Base-by-base conservation (phyloP, 179 eudicot species). In the Nepenthes alata region DNA sequence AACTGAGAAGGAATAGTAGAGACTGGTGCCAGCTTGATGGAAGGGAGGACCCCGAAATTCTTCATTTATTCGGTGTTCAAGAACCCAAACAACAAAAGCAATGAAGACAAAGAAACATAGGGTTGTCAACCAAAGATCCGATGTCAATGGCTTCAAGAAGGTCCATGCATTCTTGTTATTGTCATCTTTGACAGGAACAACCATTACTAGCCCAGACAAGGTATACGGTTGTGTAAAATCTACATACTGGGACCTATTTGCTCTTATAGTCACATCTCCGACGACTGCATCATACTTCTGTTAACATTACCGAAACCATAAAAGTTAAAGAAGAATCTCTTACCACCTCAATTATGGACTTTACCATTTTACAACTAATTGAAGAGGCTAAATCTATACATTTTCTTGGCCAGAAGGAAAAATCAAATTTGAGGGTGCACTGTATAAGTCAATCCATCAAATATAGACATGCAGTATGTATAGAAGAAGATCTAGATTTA, bases 1-100 rank as follows among this genome's bases (percentile, higher is more conserved):
- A 2, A 81, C 75, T 37, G 85, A 78, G 67, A 80, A 80, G 55
- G 85, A 67, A 64, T 77, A 80, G 69, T 77, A 80, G 2, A 77
- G 64, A 5, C 73, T 72, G 25, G 63, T 69, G 13, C 80, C 80
- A 38, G 63, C 65, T 60, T 77, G 85, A 41, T 77, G 66, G 10
- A 6, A 5, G 14, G 74, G 77, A 34, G 80, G 75, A 2, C 78
- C 85, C 10, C 80, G 62, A 41, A 80, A 80, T 16, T 75, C 78
- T 47, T 70, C 59, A 59, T 81, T 81, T 41, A 71, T 67, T 41
- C 67, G 66, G 69, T 78, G 81, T 59, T 83, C 84, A 53, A 83
- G 81, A 37, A 76, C 59, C 81, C 83, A 78, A 61, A 79, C 62
- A 4, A 79, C 75, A 58, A 82, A 70, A 11, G 83, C 85, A 1